Percentiles rank a stretch among this genome's conserved stretches.
Evolutionary conservation across 495 filamentous ascomycete species (phyloP).

Genomic region (Sordaria brevicollis): DNA sequence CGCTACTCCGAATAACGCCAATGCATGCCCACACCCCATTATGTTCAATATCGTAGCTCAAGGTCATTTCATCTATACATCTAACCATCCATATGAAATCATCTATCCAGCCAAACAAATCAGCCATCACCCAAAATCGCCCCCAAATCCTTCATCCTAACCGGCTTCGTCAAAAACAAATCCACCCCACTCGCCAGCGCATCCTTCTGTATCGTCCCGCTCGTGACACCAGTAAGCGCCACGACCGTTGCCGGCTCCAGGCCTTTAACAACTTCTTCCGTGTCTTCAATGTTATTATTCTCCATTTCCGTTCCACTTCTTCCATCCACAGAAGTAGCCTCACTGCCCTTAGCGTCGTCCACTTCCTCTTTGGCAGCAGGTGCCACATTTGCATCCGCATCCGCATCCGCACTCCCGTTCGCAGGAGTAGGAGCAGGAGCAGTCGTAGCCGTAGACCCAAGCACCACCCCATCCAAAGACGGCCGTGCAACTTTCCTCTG

Average conservation of each 20-base stretch:
- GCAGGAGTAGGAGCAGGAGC: background rate
- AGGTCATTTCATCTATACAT: too few species aligned
- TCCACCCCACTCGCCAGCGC: slow-evolving; percentile 60
- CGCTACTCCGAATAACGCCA: background rate
- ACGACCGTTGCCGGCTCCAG: slow-evolving; percentile 33
- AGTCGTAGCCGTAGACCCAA: background rate
- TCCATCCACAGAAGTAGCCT: too few species aligned
- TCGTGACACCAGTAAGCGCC: slow-evolving; percentile 60
- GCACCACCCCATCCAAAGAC: background rate
- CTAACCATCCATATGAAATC: background rate
- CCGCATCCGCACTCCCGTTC: background rate
- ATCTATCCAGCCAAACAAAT: background rate
- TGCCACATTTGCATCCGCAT: background rate
- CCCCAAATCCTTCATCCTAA: slow-evolving; percentile 31
- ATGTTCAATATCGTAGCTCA: too few species aligned
- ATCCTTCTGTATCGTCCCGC: slow-evolving; percentile 51
- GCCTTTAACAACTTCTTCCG: background rate
- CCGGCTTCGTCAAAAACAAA: slow-evolving; percentile 65
- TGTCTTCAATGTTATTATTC: background rate
- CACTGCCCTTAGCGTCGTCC: too few species aligned
- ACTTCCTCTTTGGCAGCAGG: too few species aligned
- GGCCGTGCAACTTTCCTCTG: background rate
- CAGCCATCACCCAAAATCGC: background rate
- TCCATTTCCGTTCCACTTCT: background rate
- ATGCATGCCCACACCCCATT: background rate